These are phyloP conservation scores for Nemania sp. DNA, from an alignment of 2,329 filamentous ascomycete genomes.

Conservation along the genomic window DNA sequence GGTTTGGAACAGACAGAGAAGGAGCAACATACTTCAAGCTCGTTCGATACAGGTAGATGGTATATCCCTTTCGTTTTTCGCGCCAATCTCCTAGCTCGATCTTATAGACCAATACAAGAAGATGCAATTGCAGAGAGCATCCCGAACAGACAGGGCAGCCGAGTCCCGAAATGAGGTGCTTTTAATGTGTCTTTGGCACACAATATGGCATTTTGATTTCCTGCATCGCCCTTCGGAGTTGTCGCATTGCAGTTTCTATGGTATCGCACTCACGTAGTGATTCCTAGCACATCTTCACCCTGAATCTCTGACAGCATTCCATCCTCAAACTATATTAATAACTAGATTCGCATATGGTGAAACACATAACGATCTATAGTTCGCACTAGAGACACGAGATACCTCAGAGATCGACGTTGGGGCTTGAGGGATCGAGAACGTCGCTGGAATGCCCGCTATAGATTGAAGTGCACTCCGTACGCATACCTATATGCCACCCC, in stretches of 20 bases:
- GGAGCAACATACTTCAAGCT: not conserved
- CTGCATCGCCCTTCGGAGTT: not conserved
- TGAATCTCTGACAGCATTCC: no score
- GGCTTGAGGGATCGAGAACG: not conserved
- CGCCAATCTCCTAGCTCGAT: constrained; percentile 10
- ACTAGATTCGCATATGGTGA: no score
- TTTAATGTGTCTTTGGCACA: not conserved
- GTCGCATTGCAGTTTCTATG: not conserved
- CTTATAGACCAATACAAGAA: constrained; percentile 13
- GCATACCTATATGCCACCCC: no score
- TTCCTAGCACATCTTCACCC: no score
- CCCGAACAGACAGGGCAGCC: not conserved
- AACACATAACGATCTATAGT: no score
- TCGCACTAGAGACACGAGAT: no score
- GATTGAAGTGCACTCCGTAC: no score
- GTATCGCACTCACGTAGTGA: no score
- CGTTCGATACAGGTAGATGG: constrained; percentile 31
- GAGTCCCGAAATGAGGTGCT: not conserved
- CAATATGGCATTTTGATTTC: not conserved
- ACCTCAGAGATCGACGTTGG: not conserved
- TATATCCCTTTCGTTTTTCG: constrained; percentile 4
- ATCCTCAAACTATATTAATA: no score
- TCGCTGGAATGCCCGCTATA: no score
- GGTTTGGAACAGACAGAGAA: constrained; percentile 5
- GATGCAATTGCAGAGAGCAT: not conserved